Percentiles rank a stretch among this genome's conserved stretches.
phyloP scores from a whole-genome alignment of 1,284 basidiomycete genomes.

The Marasmius oreades region DNA sequence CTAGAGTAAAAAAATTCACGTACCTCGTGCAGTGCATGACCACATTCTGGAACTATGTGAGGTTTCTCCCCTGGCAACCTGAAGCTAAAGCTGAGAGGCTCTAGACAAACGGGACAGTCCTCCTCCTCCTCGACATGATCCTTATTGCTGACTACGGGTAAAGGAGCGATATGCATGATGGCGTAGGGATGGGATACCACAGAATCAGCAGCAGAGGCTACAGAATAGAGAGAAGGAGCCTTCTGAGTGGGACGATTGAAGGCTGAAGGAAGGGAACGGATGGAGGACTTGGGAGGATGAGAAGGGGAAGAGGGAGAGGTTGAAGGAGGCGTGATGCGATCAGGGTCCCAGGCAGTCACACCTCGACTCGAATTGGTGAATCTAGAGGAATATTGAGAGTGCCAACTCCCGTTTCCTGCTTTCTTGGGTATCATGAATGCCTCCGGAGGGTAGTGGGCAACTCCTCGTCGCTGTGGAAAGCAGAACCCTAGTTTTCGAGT shows the following conservation, averaged over 20 bases:
- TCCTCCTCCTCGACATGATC: constrained; percentile 70
- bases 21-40: constrained; percentile 95
- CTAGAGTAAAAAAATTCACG: constrained; percentile 25
- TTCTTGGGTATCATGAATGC: background rate
- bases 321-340: background rate
- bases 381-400: background rate
- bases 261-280: constrained; percentile 33
- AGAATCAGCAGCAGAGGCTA: constrained; percentile 18
- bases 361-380: background rate
- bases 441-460: background rate
- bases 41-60: constrained; percentile 93
- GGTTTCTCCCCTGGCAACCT: constrained; percentile 92
- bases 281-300: constrained; percentile 14
- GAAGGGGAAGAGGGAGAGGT: constrained; percentile 7
- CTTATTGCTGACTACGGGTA: constrained; percentile 63
- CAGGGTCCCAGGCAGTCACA: background rate
- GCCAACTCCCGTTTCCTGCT: background rate
- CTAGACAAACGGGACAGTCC: constrained; percentile 89
- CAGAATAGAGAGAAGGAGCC: constrained; percentile 33
- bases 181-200: constrained; percentile 37
- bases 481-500: background rate
- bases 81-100: constrained; percentile 85
- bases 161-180: constrained; percentile 46
- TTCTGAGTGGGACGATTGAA: constrained; percentile 28
- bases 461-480: background rate